These are phyloP conservation scores for Caulochytrium protostelioides DNA, from an alignment of 371 early-diverging fungal species.

Conservation along the genomic window DNA sequence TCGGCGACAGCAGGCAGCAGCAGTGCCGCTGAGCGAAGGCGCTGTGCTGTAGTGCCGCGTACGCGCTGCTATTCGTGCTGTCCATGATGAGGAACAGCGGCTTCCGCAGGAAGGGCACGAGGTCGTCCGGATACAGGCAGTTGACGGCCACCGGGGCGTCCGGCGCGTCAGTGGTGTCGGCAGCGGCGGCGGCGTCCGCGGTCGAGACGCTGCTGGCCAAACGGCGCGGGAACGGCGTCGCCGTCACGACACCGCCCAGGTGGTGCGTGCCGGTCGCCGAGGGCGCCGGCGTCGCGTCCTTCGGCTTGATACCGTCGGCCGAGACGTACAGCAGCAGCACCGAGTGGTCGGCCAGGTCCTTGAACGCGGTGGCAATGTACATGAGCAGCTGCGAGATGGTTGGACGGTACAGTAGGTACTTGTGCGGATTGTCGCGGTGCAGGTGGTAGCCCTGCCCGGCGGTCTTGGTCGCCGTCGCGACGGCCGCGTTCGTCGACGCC, in stretches of 20 bases:
- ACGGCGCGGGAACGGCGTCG: no score
- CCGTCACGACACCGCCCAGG: neutral
- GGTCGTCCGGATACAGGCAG: constrained; percentile 68
- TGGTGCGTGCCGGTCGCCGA: no score
- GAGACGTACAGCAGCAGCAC: constrained; percentile 72
- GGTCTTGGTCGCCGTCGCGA: no score
- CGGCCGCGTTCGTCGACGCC: constrained; percentile 15
- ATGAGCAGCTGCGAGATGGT: constrained; percentile 64
- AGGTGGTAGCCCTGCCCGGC: neutral
- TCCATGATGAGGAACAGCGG: constrained; percentile 81
- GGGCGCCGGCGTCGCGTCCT: no score
- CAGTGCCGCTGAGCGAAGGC: neutral
- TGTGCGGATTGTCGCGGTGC: constrained; percentile 84
- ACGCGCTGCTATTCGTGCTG: constrained; percentile 56
- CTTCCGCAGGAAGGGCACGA: constrained; percentile 78
- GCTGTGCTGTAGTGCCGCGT: constrained; percentile 23
- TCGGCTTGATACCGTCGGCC: constrained; percentile 51
- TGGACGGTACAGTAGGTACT: constrained; percentile 72
- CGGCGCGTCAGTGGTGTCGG: neutral
- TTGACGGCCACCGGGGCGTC: constrained; percentile 22
- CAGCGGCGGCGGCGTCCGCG: neutral
- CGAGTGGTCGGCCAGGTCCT: constrained; percentile 62
- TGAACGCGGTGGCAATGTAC: constrained; percentile 71
- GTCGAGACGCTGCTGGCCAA: neutral
- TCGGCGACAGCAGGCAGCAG: neutral